Base-by-base conservation (phyloP, 495 filamentous ascomycete genomes). In the Penicillium herquei region DNA sequence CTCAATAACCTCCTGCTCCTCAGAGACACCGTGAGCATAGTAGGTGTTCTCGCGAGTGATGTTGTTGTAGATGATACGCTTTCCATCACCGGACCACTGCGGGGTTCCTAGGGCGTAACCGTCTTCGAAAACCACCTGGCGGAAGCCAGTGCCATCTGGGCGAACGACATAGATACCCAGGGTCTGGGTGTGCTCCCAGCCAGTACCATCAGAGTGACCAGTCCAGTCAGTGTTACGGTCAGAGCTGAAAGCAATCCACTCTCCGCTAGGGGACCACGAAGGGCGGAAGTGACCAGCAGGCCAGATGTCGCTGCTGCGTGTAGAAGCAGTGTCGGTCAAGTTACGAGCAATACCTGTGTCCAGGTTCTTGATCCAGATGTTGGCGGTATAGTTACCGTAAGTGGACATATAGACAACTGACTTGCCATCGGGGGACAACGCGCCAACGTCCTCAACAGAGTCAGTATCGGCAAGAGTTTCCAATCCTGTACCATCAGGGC, bases 201-300 rank as follows among this genome's bases (percentile, higher is more conserved):
- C 58, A n/a, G 42, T 39, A 10, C 56, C 56, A 10, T 54, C 51
- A 39, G 39, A 52, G 49, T 57, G 54, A 7, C 54, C 54, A 12
- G 54, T 57, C 58, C 58, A 61, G 35, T 51, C 58, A 26, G 58
- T 61, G 31, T 61, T 48, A 17, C 58, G 54, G 16, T 61, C 58
- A 18, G 54, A 57, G 39, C 43, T 50, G 42, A 61, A 61, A n/a
- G 49, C 56, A 31, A 63, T 45, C 45, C 52, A 54, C 11, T 56
- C 32, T 37, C 60, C 61, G 44, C 69, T 62, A 0, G 68, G 49
- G 3, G 70, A 70, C 60, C 57, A 71, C 0, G 46, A 63, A 21
- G 64, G 59, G 35, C 62, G 59, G 49, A 64, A 72, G 48, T 67
- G 46, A 4, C 51, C 55, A 11, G 45, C 46, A 0, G 60, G 55